Conservation (phyloP, 495 filamentous ascomycete genomes). For the Mytilinidion resinicola region DNA sequence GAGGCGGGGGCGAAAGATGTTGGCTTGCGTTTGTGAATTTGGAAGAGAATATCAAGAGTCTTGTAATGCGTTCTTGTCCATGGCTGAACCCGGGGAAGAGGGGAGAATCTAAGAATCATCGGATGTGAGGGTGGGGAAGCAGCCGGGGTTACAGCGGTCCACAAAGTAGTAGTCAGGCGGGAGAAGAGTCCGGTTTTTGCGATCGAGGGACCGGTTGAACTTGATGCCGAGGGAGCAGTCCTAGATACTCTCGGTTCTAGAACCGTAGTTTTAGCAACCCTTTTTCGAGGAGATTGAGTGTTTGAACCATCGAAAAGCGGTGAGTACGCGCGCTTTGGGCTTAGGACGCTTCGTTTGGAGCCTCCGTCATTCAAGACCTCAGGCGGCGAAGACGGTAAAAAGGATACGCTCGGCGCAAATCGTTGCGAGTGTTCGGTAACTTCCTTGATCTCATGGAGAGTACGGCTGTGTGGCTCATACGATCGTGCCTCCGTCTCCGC, state of each 20-base stretch:
- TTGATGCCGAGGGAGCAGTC: not conserved
- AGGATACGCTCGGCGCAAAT: not conserved
- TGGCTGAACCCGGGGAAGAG: slow-evolving; percentile 26
- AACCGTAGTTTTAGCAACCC: not conserved
- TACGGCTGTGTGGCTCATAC: slow-evolving; percentile 13
- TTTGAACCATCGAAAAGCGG: slow-evolving; percentile 11
- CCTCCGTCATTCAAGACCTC: not conserved
- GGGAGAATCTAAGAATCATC: slow-evolving; percentile 3
- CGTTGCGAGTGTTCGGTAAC: slow-evolving; percentile 16
- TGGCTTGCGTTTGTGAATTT: slow-evolving; percentile 19
- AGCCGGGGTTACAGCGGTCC: slow-evolving; percentile 13
- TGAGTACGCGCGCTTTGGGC: slow-evolving; percentile 9
- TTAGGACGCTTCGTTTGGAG: slow-evolving; percentile 13
- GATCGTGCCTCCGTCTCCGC: slow-evolving; percentile 18
- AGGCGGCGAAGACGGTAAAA: slow-evolving; percentile 12
- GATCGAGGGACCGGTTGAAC: not conserved
- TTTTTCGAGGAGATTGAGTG: not conserved
- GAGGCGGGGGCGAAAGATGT: slow-evolving; percentile 17
- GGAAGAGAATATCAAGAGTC: slow-evolving; percentile 27
- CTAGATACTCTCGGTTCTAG: not conserved
- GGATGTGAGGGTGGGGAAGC: slow-evolving; percentile 16
- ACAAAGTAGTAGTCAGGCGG: slow-evolving; percentile 21
- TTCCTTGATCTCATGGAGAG: slow-evolving; percentile 18
- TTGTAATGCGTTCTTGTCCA: slow-evolving; percentile 34
- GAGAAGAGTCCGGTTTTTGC: slow-evolving; percentile 11